Conservation (phyloP, 495 filamentous ascomycete genomes). For the Aspergillus nanangensis region DNA sequence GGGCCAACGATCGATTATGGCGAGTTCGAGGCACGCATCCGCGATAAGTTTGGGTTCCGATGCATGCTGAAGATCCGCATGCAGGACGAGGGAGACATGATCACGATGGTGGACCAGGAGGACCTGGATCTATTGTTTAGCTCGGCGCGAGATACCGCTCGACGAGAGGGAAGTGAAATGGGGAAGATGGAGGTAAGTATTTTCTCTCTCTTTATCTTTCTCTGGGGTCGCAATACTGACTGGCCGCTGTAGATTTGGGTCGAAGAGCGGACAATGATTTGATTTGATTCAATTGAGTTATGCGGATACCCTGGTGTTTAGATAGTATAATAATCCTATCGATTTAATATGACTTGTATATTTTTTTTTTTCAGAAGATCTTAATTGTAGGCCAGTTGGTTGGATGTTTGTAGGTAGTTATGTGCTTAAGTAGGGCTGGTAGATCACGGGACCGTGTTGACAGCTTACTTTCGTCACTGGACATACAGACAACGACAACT, state of each 20-base stretch:
- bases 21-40: conserved; percentile 71
- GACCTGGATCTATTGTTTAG: conserved; percentile 84
- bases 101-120: conserved; percentile 94
- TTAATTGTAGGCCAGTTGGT: too few species aligned
- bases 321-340: too few species aligned
- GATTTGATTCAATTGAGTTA: too few species aligned
- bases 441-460: conserved; percentile 15
- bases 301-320: background rate
- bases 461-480: background rate
- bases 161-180: conserved; percentile 71
- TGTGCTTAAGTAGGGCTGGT: conserved; percentile 15
- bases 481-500: too few species aligned
- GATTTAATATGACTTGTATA: too few species aligned
- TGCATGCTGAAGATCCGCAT: conserved; percentile 77
- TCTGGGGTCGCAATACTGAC: conserved; percentile 3
- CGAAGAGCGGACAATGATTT: conserved; percentile 45
- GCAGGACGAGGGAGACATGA: conserved; percentile 85
- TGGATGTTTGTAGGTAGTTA: too few species aligned
- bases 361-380: conserved; percentile 13
- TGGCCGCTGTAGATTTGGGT: conserved; percentile 56
- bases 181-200: conserved; percentile 91
- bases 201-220: background rate
- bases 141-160: conserved; percentile 60
- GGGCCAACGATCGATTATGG: conserved; percentile 64
- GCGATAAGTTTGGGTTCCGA: conserved; percentile 76